phyloP scores from a whole-genome alignment of 1,284 basidiomycete genomes.

The Ustilago loliicola region DNA sequence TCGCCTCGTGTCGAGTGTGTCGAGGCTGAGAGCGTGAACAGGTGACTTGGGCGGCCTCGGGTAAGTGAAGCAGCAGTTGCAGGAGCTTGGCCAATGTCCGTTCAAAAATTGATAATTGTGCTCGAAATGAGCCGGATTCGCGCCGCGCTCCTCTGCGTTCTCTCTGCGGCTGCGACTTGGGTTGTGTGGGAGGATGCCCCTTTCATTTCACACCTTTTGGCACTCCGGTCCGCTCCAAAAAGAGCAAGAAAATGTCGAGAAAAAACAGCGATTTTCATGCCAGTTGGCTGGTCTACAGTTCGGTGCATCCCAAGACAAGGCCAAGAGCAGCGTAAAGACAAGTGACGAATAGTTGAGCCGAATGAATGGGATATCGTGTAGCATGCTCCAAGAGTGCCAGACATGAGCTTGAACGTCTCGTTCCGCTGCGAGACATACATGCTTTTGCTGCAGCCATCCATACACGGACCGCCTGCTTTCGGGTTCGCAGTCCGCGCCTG shows the following conservation, averaged over 20 bases:
- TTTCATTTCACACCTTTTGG: neutral
- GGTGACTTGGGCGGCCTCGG: constrained; percentile 2
- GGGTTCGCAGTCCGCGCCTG: neutral
- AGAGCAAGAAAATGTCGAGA: neutral
- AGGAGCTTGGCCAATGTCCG: constrained; percentile 8
- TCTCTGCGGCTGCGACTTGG: no score
- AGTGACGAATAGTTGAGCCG: constrained; percentile 8
- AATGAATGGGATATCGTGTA: neutral
- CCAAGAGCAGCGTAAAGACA: neutral
- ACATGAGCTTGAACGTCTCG: neutral
- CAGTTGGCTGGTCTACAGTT: neutral
- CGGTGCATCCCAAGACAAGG: neutral
- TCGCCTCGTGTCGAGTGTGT: neutral
- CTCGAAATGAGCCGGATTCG: constrained; percentile 3
- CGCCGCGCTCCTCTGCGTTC: neutral
- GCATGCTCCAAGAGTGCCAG: constrained; percentile 20
- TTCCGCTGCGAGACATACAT: constrained; percentile 2
- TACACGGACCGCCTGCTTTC: neutral
- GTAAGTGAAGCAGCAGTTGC: neutral
- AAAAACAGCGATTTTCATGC: constrained; percentile 7
- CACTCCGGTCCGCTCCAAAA: neutral
- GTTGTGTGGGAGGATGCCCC: constrained; percentile 1
- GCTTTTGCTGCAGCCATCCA: neutral
- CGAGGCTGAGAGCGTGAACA: neutral
- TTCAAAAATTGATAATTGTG: constrained; percentile 8